A percentile compares a stretch with the other conserved stretches of the same genome.
phyloP scores from a whole-genome alignment of 2,329 filamentous ascomycete genomes.

The Fusarium anguioides region DNA sequence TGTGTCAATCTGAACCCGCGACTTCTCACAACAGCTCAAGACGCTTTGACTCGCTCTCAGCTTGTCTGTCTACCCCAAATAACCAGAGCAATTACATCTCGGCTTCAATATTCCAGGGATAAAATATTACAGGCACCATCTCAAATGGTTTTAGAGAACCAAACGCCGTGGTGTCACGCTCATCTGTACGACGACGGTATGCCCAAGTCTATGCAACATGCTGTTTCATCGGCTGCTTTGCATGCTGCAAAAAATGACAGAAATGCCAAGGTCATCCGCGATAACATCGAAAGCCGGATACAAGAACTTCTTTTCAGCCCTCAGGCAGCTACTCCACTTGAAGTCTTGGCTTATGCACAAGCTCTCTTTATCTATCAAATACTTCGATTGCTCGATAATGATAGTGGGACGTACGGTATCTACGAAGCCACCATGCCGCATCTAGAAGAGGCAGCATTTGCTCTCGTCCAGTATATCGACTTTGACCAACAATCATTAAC shows the following conservation, averaged over 20 bases:
- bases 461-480: neutral
- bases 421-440: constrained; percentile 10
- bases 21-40: neutral
- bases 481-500: neutral
- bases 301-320: neutral
- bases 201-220: neutral
- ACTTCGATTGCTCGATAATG: neutral
- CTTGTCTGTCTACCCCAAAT: neutral
- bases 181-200: neutral
- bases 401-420: neutral
- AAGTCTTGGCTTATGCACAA: neutral
- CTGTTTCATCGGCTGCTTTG: neutral
- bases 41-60: neutral
- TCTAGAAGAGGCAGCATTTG: constrained; percentile 4
- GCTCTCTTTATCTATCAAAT: neutral
- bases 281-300: neutral
- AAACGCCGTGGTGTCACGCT: neutral
- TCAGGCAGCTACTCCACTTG: neutral
- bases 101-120: neutral
- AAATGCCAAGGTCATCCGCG: neutral
- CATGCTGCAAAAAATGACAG: neutral
- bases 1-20: accelerated
- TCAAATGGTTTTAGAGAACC: neutral
- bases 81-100: neutral
- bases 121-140: neutral